Evolutionary conservation across 2,329 filamentous ascomycete genomes (phyloP), one percentile per base, ranked within the genome.

Genomic region (Phoma sp.): DNA sequence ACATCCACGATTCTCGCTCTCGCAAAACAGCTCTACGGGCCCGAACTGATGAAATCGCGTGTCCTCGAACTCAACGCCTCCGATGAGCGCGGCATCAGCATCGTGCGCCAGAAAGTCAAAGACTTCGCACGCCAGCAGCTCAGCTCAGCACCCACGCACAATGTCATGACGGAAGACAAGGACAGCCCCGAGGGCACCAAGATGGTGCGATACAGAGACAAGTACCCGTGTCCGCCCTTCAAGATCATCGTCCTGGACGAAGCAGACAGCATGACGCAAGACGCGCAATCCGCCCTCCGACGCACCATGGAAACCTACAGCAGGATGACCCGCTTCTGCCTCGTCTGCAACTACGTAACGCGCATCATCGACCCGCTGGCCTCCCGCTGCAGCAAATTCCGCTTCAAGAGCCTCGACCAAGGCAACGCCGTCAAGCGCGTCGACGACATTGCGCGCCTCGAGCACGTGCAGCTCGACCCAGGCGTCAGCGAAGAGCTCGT

Each of bases 1-100:
- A 99, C 95, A 1, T 96, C 92, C 2, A 99, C 96, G 0, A 92
- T 99, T 67, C 90, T 99, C 61, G 96, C 96, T 2, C 88, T 99
- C 27, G 93, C 95, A 51, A 97, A 97, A 78, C 93, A 98, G 73
- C 89, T 99, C 57, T 99, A 96, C 78, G 96, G 95, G 0, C 95
- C 95, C 37, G 92, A 96, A 64, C 87, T 99, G 69, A 90, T 96
- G 70, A 93, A 92, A 71, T 87, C 91, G 13, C 90, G 96, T 43
- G 95, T 99, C n/a, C 91, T 99, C 58, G 96, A 99, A 80, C 88
- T 99, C 71, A 99, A 99, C 78, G 96, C 96, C 67, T 99, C 96
- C 33, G 95, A 99, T 78, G 95, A 99, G 80, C 93, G 95, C 63
- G 96, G 96, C 48, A 98, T 99, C 73, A 90, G 87, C 57, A 98